These are phyloP conservation scores for Grosmannia huntii DNA, from an alignment of 2,329 filamentous ascomycete genomes.

Conservation along the genomic window DNA sequence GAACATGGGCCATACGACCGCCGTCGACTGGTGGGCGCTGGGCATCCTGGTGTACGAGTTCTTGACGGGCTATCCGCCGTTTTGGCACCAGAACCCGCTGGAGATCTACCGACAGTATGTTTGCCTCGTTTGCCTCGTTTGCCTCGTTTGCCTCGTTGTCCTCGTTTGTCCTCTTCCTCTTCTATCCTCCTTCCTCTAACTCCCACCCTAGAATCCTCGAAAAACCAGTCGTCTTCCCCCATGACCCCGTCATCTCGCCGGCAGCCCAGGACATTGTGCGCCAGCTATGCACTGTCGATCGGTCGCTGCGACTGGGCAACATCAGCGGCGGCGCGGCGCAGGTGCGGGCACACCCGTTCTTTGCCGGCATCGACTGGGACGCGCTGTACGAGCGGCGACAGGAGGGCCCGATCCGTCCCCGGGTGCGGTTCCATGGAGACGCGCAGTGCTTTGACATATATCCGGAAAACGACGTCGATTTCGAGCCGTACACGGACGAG, in stretches of 20 bases:
- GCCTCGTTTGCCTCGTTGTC: constrained; percentile 16
- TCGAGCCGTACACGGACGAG: constrained; percentile 56
- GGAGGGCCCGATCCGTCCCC: constrained; percentile 62
- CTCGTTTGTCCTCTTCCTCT: too few relatives aligned
- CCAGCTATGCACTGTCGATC: constrained; percentile 66
- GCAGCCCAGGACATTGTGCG: constrained; percentile 64
- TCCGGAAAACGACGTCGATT: constrained; percentile 57
- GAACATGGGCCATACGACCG: constrained; percentile 63
- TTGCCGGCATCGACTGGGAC: constrained; percentile 61
- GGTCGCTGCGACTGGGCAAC: constrained; percentile 65
- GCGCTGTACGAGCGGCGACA: constrained; percentile 51
- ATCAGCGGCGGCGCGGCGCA: constrained; percentile 58
- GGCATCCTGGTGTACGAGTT: constrained; percentile 79
- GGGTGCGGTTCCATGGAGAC: constrained; percentile 58
- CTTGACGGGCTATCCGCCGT: constrained; percentile 71
- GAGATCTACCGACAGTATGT: constrained; percentile 70
- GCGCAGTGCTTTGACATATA: constrained; percentile 74
- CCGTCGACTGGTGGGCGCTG: constrained; percentile 81
- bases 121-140: background rate
- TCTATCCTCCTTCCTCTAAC: background rate
- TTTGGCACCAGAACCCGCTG: constrained; percentile 77
- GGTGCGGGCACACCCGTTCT: constrained; percentile 69
- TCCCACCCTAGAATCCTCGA: constrained; percentile 52
- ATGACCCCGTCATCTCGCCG: constrained; percentile 49
- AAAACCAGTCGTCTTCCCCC: constrained; percentile 62